These are phyloP conservation scores for Fusarium denticulatum DNA, from an alignment of 2,329 filamentous ascomycete genomes.

Conservation along the genomic window DNA sequence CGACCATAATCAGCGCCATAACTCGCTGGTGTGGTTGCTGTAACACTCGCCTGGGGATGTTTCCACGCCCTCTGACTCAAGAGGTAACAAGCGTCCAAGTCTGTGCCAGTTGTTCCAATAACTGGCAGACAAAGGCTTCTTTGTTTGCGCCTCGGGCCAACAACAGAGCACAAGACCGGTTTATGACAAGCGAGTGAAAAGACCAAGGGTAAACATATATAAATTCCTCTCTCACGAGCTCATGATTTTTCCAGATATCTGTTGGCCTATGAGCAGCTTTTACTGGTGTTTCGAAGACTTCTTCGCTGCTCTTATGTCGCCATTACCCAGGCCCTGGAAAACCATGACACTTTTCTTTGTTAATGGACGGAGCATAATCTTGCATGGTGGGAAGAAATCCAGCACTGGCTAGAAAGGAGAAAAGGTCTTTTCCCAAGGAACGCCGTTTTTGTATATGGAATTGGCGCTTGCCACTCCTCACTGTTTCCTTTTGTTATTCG, in stretches of 20 bases:
- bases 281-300: conserved; percentile 38
- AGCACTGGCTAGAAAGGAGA: conserved; percentile 45
- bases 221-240: conserved; percentile 51
- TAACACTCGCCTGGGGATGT: conserved; percentile 21
- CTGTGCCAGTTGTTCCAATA: conserved; percentile 1
- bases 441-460: conserved; percentile 19
- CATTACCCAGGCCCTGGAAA: conserved; percentile 5
- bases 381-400: conserved; percentile 31
- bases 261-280: conserved; percentile 34
- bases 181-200: conserved; percentile 31
- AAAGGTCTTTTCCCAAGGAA: conserved; percentile 28
- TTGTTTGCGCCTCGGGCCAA: not conserved
- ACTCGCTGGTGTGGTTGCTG: conserved; percentile 12
- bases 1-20: conserved; percentile 57
- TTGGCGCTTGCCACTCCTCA: conserved; percentile 36
- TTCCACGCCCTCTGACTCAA: conserved; percentile 1
- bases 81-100: not conserved
- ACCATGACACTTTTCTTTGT: conserved; percentile 24
- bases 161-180: conserved; percentile 24
- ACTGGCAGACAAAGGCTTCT: not conserved
- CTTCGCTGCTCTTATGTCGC: conserved; percentile 32
- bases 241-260: conserved; percentile 44
- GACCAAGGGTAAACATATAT: conserved; percentile 43
- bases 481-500: conserved; percentile 18
- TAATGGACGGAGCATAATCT: conserved; percentile 38